Conservation (phyloP, 495 filamentous ascomycete species). For the Acidomyces sp. region DNA sequence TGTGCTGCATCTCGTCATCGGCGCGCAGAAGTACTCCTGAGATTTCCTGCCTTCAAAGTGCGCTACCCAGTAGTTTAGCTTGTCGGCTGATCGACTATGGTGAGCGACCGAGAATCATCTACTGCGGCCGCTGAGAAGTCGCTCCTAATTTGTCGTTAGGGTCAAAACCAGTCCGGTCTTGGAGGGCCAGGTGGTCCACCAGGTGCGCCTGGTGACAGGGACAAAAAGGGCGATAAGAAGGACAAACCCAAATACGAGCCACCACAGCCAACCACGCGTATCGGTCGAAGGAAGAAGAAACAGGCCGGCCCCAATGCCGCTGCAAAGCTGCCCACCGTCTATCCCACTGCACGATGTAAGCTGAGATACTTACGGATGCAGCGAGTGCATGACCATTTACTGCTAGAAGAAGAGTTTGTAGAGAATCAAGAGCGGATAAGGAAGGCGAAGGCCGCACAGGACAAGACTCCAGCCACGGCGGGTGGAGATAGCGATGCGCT, state of each 20-base stretch:
- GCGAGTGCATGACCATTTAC: slow-evolving; percentile 90
- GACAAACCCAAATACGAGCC: slow-evolving; percentile 99
- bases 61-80: too few species aligned
- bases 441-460: slow-evolving; percentile 72
- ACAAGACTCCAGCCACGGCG: slow-evolving; percentile 40
- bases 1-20: too few species aligned
- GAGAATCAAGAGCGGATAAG: slow-evolving; percentile 94
- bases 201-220: slow-evolving; percentile 15
- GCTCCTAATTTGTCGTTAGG: too few species aligned
- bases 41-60: too few species aligned
- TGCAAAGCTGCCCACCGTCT: slow-evolving; percentile 85
- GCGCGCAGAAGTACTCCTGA: too few species aligned
- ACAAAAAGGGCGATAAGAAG: slow-evolving; percentile 48
- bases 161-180: slow-evolving; percentile 19
- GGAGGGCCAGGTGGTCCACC: slow-evolving; percentile 19
- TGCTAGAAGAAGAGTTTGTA: slow-evolving; percentile 96
- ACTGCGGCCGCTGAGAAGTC: too few species aligned
- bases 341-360: slow-evolving; percentile 93
- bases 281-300: slow-evolving; percentile 97
- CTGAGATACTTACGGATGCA: slow-evolving; percentile 95
- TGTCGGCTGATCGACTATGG: too few species aligned
- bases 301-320: slow-evolving; percentile 81
- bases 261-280: slow-evolving; percentile 87
- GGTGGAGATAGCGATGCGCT: slow-evolving; percentile 47
- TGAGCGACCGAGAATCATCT: too few species aligned